Evolutionary conservation across 2,329 filamentous ascomycete genomes (phyloP).

Genomic region (Xylariaceae sp.): DNA sequence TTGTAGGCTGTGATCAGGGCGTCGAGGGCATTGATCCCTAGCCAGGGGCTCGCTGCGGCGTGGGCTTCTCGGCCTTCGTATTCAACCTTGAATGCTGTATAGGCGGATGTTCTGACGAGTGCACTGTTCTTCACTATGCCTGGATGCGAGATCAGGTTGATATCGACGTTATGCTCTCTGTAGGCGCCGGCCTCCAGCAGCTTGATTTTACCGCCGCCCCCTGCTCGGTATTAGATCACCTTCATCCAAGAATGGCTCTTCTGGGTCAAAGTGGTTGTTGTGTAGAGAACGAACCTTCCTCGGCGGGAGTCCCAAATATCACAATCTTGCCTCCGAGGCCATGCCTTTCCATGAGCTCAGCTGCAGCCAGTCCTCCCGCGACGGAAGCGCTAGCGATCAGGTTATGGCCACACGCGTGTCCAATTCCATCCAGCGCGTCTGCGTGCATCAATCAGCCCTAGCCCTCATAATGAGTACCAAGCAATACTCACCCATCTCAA

Average conservation of each 20-base stretch:
- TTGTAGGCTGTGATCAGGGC: constrained; percentile 47
- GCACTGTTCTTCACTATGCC: constrained; percentile 39
- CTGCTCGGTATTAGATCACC: constrained; percentile 15
- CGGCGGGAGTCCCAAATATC: constrained; percentile 49
- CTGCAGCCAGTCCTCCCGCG: constrained; percentile 42
- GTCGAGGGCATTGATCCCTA: constrained; percentile 56
- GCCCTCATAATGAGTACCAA: not conserved
- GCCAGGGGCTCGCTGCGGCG: constrained; percentile 53
- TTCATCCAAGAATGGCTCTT: not conserved
- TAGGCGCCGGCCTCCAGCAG: constrained; percentile 42
- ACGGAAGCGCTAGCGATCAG: constrained; percentile 47
- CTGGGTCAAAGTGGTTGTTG: not conserved
- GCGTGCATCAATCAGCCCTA: constrained; percentile 9
- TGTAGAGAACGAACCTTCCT: constrained; percentile 35
- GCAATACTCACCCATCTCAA: constrained; percentile 36
- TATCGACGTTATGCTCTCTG: constrained; percentile 31
- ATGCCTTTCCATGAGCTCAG: constrained; percentile 36
- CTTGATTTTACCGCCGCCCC: constrained; percentile 46
- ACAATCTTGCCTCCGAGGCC: constrained; percentile 39
- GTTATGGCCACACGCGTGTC: constrained; percentile 53
- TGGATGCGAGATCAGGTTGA: constrained; percentile 39
- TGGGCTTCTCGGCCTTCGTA: constrained; percentile 54
- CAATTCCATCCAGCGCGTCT: constrained; percentile 47
- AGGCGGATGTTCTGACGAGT: constrained; percentile 49
- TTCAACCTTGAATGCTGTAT: constrained; percentile 42